Conservation (phyloP, 2,329 filamentous ascomycete genomes). For the Orbilia oligospora region DNA sequence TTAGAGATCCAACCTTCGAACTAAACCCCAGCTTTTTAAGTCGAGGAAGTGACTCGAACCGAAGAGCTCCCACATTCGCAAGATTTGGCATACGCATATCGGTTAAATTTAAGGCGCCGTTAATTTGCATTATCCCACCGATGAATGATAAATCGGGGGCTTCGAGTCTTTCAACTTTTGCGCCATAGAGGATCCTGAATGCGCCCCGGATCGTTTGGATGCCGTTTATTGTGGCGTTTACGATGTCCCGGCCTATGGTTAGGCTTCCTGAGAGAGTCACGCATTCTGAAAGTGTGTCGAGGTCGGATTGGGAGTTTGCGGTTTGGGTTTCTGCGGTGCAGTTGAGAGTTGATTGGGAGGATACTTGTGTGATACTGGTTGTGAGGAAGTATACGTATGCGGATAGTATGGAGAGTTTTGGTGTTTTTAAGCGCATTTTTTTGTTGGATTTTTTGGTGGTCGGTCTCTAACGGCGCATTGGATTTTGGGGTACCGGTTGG, state of each 20-base stretch:
- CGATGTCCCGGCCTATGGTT: not conserved
- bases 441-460: not conserved
- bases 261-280: conserved; percentile 22
- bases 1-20: not conserved
- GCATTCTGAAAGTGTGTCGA: conserved; percentile 22
- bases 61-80: conserved; percentile 19
- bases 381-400: too few species aligned
- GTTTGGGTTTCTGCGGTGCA: conserved; percentile 9
- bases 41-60: conserved; percentile 14
- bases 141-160: conserved; percentile 35
- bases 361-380: not conserved
- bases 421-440: conserved; percentile 4
- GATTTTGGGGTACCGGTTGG: too few species aligned
- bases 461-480: not conserved
- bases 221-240: conserved; percentile 15
- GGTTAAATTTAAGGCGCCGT: conserved; percentile 1
- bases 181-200: not conserved
- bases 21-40: conserved; percentile 8
- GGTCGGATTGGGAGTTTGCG: conserved; percentile 30
- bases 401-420: not conserved
- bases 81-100: conserved; percentile 25
- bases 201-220: conserved; percentile 30
- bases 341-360: conserved; percentile 5
- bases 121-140: conserved; percentile 1
- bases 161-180: conserved; percentile 4